Conservation (phyloP, 2,329 filamentous ascomycete genomes). For the Colletotrichum zoysiae region DNA sequence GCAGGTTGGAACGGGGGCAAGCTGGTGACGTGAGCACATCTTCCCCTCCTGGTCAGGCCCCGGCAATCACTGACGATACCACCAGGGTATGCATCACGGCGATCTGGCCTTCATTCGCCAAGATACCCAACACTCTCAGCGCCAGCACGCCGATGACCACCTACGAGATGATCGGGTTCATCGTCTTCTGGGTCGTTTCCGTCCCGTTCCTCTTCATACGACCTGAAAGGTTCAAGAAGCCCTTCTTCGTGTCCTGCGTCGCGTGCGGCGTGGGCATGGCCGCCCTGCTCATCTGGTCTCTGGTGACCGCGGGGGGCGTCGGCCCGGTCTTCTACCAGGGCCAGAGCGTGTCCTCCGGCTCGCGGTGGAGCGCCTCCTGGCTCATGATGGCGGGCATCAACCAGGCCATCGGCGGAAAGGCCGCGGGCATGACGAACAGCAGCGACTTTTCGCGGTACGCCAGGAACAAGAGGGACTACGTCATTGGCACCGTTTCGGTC, state of each 20-base stretch:
- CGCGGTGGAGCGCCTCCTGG: conserved; percentile 51
- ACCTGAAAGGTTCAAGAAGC: conserved; percentile 61
- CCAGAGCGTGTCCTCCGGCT: conserved; percentile 3
- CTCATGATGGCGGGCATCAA: conserved; percentile 53
- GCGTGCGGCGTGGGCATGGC: conserved; percentile 61
- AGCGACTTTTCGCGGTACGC: conserved; percentile 55
- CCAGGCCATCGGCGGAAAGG: conserved; percentile 53
- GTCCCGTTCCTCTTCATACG: conserved; percentile 60
- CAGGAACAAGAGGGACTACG: conserved; percentile 48
- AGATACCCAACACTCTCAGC: conserved; percentile 59
- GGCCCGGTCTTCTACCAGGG: conserved; percentile 55
- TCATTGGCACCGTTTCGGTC: conserved; percentile 52
- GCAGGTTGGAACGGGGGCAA: conserved; percentile 15
- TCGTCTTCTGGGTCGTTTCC: conserved; percentile 65
- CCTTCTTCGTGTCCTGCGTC: conserved; percentile 57
- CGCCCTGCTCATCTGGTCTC: conserved; percentile 61
- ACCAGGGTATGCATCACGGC: conserved; percentile 55
- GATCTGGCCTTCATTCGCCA: conserved; percentile 59
- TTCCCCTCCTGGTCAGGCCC: not conserved
- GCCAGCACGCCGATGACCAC: conserved; percentile 52
- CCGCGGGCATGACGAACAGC: conserved; percentile 54
- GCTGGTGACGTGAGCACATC: not conserved
- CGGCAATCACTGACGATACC: not conserved
- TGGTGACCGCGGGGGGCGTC: conserved; percentile 57
- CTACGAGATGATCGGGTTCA: conserved; percentile 61